These are phyloP conservation scores for Trichosanthes cucumerina DNA, from an alignment of 306 rosid species.

Conservation along the genomic window DNA sequence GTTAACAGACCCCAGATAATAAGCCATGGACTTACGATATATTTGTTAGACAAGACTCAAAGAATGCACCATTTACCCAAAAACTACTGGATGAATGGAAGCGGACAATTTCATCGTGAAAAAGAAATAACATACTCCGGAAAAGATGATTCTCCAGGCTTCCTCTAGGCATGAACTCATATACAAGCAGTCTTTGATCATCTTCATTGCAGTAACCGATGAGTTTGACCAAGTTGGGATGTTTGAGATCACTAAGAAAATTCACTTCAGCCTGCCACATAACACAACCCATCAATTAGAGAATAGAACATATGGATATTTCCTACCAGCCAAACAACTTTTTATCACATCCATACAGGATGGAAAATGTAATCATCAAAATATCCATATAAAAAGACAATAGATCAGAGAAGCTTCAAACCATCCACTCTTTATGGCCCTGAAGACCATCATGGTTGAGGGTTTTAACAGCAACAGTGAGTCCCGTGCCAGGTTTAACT, in stretches of 20 bases:
- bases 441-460: slow-evolving; percentile 97
- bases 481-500: slow-evolving; percentile 97
- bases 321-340: neutral
- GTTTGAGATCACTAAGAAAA: slow-evolving; percentile 87
- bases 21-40: neutral
- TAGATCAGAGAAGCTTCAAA: slow-evolving; percentile 29
- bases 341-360: slow-evolving; percentile 2
- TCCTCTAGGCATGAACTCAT: slow-evolving; percentile 97
- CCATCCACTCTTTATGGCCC: slow-evolving; percentile 99
- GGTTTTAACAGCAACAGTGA: slow-evolving; percentile 95
- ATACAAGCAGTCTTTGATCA: slow-evolving; percentile 83
- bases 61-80: neutral
- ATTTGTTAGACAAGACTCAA: neutral
- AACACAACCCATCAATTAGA: slow-evolving; percentile 16
- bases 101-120: neutral
- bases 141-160: slow-evolving; percentile 96
- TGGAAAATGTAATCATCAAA: neutral
- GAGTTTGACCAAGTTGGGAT: slow-evolving; percentile 84
- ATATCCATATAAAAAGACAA: neutral
- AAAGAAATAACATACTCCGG: slow-evolving; percentile 53
- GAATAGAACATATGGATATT: neutral
- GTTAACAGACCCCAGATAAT: neutral
- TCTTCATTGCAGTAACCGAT: slow-evolving; percentile 96
- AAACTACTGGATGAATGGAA: slow-evolving; percentile 5
- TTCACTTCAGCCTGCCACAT: slow-evolving; percentile 81